A percentile compares a stretch with the other conserved stretches of the same genome.
Evolutionary conservation across 805 yeast genomes (phyloP).

Genomic region (Starmerella powellii): DNA sequence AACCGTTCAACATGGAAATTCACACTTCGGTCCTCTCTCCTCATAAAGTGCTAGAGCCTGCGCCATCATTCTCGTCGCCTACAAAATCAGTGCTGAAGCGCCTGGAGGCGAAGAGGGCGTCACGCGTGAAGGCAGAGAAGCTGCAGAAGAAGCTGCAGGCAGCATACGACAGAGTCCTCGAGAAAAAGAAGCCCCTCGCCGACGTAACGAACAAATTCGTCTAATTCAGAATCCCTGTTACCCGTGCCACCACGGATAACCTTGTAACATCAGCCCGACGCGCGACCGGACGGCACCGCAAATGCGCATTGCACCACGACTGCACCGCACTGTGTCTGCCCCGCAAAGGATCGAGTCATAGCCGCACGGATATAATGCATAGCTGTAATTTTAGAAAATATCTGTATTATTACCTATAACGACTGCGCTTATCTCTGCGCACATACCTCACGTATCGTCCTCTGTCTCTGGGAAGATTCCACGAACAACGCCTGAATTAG

Average conservation of each 20-base stretch:
- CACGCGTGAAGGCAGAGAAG: conserved; percentile 12
- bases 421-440: neutral
- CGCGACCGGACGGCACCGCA: no score
- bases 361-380: no score
- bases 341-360: neutral
- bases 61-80: conserved; percentile 1
- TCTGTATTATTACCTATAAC: no score
- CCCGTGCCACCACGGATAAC: no score
- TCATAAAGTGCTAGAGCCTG: neutral
- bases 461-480: conserved; percentile 26
- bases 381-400: no score
- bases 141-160: conserved; percentile 14
- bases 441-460: conserved; percentile 16
- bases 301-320: no score
- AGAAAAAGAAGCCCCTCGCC: neutral
- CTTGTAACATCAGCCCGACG: no score
- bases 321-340: no score
- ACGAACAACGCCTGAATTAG: conserved; percentile 29
- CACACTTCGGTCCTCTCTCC: neutral
- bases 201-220: neutral
- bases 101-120: conserved; percentile 6
- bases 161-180: conserved; percentile 10
- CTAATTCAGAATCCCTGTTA: neutral
- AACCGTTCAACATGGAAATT: no score
- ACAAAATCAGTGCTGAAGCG: conserved; percentile 1